Evolutionary conservation across 2,329 filamentous ascomycete species (phyloP).

Genomic region (Tolypocladium nubicola): DNA sequence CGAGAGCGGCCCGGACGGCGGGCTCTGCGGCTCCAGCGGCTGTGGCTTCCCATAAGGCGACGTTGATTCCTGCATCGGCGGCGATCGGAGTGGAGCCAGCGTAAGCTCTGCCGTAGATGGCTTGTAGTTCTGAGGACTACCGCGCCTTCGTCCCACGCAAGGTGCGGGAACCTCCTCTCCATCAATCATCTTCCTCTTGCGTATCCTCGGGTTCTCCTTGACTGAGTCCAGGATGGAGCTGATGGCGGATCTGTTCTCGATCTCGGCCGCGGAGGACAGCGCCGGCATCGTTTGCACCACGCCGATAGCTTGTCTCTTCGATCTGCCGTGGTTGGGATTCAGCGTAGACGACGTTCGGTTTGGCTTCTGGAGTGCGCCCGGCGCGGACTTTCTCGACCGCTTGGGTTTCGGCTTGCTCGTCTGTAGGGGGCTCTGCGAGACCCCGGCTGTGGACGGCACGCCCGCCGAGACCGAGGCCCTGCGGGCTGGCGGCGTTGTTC

Average conservation of each 20-base stretch:
- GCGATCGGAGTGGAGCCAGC: slow-evolving; percentile 19
- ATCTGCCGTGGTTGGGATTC: slow-evolving; percentile 25
- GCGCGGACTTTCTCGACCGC: slow-evolving; percentile 29
- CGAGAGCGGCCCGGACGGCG: slow-evolving; percentile 15
- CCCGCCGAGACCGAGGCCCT: slow-evolving; percentile 9
- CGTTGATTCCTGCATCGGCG: slow-evolving; percentile 6
- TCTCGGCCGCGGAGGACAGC: slow-evolving; percentile 4
- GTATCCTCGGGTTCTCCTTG: slow-evolving; percentile 34
- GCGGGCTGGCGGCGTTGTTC: slow-evolving; percentile 8
- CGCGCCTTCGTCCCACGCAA: slow-evolving; percentile 5
- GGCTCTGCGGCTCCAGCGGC: slow-evolving; percentile 19
- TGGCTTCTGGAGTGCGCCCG: slow-evolving; percentile 19
- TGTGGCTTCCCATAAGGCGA: slow-evolving; percentile 11
- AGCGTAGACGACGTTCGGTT: slow-evolving; percentile 21
- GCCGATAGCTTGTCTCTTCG: slow-evolving; percentile 8
- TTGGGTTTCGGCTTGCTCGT: slow-evolving; percentile 15
- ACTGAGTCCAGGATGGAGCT: slow-evolving; percentile 41
- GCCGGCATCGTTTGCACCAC: not conserved
- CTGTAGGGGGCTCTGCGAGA: not conserved
- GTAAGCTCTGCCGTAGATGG: slow-evolving; percentile 8
- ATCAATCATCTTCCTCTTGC: slow-evolving; percentile 36
- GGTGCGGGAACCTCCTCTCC: slow-evolving; percentile 22
- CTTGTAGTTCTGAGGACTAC: slow-evolving; percentile 1
- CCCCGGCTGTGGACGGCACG: not conserved
- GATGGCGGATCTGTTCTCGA: slow-evolving; percentile 2